Conservation (phyloP, 2,329 filamentous ascomycete species). For the Colletotrichum horii region DNA sequence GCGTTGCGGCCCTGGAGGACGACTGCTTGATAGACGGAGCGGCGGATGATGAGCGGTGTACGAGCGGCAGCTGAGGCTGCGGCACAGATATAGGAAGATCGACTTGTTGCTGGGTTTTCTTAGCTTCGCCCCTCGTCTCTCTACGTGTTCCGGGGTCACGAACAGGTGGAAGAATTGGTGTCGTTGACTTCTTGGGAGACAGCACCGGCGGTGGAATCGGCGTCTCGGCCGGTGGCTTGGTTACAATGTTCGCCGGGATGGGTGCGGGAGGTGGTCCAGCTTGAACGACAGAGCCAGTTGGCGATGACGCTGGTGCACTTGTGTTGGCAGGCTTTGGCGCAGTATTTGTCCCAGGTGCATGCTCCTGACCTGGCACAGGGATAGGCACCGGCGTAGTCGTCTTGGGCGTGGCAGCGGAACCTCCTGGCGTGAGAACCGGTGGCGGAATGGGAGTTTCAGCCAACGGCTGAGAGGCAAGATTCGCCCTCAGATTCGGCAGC, state of each 20-base stretch:
- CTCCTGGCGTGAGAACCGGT: slow-evolving; percentile 37
- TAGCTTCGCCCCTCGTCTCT: slow-evolving; percentile 51
- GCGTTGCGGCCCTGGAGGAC: slow-evolving; percentile 38
- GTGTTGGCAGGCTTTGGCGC: slow-evolving; percentile 2
- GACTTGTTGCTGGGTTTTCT: slow-evolving; percentile 41
- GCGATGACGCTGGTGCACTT: slow-evolving; percentile 12
- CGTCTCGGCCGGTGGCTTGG: slow-evolving; percentile 44
- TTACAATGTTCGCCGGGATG: slow-evolving; percentile 39
- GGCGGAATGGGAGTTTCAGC: slow-evolving; percentile 21
- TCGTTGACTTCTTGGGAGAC: slow-evolving; percentile 34
- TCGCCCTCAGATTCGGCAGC: slow-evolving; percentile 44
- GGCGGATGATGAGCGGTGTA: slow-evolving; percentile 24
- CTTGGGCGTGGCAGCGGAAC: slow-evolving; percentile 22
- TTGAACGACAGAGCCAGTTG: slow-evolving; percentile 4
- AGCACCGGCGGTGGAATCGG: slow-evolving; percentile 41
- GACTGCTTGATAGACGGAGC: slow-evolving; percentile 33
- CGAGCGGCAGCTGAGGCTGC: slow-evolving; percentile 15
- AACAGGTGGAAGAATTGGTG: slow-evolving; percentile 40
- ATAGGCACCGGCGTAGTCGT: slow-evolving; percentile 38
- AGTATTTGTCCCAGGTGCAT: neutral
- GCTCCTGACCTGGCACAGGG: slow-evolving; percentile 23
- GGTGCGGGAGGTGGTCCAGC: slow-evolving; percentile 28
- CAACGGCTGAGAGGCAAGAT: slow-evolving; percentile 21
- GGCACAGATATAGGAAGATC: neutral
- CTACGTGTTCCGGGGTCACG: slow-evolving; percentile 39